Percentiles rank a stretch among this genome's conserved stretches.
These are phyloP conservation scores for Primulina tabacum DNA, from an alignment of 257 asterid genomes.

Conservation along the genomic window DNA sequence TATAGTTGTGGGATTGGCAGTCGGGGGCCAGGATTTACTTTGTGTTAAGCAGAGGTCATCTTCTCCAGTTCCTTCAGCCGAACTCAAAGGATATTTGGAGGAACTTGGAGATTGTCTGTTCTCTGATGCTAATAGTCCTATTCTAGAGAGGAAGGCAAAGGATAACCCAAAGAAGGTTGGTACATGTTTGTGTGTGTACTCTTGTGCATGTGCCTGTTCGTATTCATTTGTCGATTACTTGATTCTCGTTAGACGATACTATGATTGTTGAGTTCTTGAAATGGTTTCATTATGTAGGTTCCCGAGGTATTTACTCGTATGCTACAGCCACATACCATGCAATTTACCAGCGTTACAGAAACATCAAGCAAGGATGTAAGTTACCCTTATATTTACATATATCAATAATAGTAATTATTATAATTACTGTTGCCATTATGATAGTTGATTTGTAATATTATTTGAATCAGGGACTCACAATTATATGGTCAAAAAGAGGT, in stretches of 20 bases:
- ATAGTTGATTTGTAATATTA: conserved; percentile 23
- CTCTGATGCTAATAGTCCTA: conserved; percentile 76
- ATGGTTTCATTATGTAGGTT: conserved; percentile 45
- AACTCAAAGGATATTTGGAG: conserved; percentile 84
- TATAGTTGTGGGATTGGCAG: conserved; percentile 86
- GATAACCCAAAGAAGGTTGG: conserved; percentile 63
- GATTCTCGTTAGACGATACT: conserved; percentile 16
- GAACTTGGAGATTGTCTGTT: conserved; percentile 93
- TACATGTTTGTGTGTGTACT: conserved; percentile 11
- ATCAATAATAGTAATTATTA: neutral
- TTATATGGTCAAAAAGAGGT: conserved; percentile 98
- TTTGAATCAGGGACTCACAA: conserved; percentile 77
- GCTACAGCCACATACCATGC: conserved; percentile 92
- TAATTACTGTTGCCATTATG: neutral
- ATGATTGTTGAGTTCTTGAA: conserved; percentile 13
- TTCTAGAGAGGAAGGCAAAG: conserved; percentile 57
- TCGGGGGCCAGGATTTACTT: conserved; percentile 97
- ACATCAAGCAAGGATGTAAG: conserved; percentile 97
- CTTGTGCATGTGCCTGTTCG: conserved; percentile 14
- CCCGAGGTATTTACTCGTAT: conserved; percentile 92
- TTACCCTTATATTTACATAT: conserved; percentile 14
- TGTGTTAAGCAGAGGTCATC: conserved; percentile 90
- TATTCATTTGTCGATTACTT: conserved; percentile 14
- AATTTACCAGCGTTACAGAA: conserved; percentile 89
- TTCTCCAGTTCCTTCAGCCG: conserved; percentile 82